phyloP scores from a whole-genome alignment of 768 basidiomycete genomes.

The Gautieria morchelliformis region DNA sequence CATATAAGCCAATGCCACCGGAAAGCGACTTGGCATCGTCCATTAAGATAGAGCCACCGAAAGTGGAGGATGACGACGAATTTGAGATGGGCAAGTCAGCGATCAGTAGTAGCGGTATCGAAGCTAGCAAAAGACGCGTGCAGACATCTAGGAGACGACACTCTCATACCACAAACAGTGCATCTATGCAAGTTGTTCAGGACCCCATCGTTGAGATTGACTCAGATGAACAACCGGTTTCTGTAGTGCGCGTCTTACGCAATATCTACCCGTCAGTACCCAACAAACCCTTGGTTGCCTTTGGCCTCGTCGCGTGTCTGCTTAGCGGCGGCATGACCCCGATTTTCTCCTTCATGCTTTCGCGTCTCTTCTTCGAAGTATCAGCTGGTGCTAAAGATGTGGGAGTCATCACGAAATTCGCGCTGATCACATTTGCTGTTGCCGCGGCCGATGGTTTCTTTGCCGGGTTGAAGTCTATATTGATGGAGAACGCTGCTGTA shows the following conservation, averaged over 20 bases:
- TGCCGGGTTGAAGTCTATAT: conserved; percentile 65
- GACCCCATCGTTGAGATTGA: conserved; percentile 15
- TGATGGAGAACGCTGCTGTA: conserved; percentile 69
- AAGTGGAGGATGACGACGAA: conserved; percentile 16
- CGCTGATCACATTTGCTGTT: conserved; percentile 61
- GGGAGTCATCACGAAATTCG: conserved; percentile 55
- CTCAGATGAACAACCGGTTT: conserved; percentile 14
- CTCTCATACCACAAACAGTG: not conserved
- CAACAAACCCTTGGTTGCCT: conserved; percentile 53
- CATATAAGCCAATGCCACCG: conserved; percentile 15
- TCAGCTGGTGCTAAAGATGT: conserved; percentile 60
- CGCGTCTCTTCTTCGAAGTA: conserved; percentile 67
- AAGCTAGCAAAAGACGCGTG: conserved; percentile 19
- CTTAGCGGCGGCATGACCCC: conserved; percentile 81
- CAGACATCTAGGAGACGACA: conserved; percentile 7
- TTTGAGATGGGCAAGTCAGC: conserved; percentile 19
- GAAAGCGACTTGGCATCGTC: conserved; percentile 9
- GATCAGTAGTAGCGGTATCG: conserved; percentile 28
- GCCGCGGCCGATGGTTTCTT: conserved; percentile 71
- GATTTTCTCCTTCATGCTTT: conserved; percentile 84
- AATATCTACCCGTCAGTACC: conserved; percentile 65
- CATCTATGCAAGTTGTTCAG: conserved; percentile 16
- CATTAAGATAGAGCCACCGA: conserved; percentile 32
- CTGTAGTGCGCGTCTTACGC: conserved; percentile 39
- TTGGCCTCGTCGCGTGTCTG: conserved; percentile 63